These are phyloP conservation scores for Leucosporidium scottii DNA, from an alignment of 768 basidiomycete genomes.

Conservation along the genomic window DNA sequence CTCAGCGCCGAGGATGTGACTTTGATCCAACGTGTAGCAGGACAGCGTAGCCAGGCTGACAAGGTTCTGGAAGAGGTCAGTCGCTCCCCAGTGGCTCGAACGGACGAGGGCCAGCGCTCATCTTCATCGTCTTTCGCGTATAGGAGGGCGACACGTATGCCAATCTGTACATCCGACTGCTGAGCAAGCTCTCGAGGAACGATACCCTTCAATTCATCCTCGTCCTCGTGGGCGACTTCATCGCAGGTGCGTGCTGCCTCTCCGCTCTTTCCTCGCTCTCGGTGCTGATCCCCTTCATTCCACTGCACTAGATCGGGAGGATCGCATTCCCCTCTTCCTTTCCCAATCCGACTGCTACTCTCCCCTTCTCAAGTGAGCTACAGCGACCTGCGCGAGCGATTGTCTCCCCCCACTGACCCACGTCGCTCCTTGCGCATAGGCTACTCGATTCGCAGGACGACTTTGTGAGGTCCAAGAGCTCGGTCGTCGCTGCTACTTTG, in stretches of 20 bases:
- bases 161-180: slow-evolving; percentile 75
- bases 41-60: slow-evolving; percentile 52
- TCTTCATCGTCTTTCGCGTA: slow-evolving; percentile 42
- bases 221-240: slow-evolving; percentile 79
- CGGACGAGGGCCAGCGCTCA: not conserved
- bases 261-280: not conserved
- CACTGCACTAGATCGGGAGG: slow-evolving; percentile 65
- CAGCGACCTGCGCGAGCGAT: not conserved
- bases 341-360: slow-evolving; percentile 67
- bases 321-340: slow-evolving; percentile 66
- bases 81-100: not conserved
- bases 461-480: slow-evolving; percentile 84
- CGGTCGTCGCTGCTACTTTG: slow-evolving; percentile 79
- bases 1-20: slow-evolving; percentile 79
- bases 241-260: slow-evolving; percentile 53
- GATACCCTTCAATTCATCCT: slow-evolving; percentile 84
- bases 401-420: not conserved
- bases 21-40: slow-evolving; percentile 83
- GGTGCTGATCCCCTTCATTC: not conserved
- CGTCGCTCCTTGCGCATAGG: slow-evolving; percentile 44
- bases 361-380: slow-evolving; percentile 62
- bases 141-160: slow-evolving; percentile 80
- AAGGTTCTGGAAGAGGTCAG: slow-evolving; percentile 31
- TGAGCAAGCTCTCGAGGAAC: slow-evolving; percentile 74
- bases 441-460: slow-evolving; percentile 81